Base-by-base conservation (phyloP, 108 stramenopile species). In the Skeletonema menzelii region DNA sequence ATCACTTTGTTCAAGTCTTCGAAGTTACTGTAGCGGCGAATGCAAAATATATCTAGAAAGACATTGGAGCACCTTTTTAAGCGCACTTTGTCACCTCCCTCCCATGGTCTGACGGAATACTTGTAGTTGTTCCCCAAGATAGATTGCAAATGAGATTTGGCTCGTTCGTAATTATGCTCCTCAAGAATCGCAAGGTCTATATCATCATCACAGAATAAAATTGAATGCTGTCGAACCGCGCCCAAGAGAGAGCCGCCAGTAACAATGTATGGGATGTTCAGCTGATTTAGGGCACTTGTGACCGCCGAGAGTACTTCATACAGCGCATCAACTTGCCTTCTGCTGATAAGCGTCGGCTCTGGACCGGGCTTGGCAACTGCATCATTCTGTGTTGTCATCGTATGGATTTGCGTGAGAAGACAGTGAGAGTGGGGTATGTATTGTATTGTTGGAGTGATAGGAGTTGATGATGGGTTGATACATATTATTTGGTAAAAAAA, bases 131-230 rank as follows among this genome's bases (percentile, higher is more conserved):
- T 26, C 24, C 78, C 82, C 53, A 88, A 57, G 8, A 73, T 26
- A 8, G 40, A 31, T 58, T 82, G 82, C 56, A 87, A 42, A 7
- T 80, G 58, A n/a, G 58, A 61, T 14, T 56, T 38, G 2, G 84
- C 82, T 13, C 31, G 27, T n/a, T 86, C 79, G 27, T 86, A 90
- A 11, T 53, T 67, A 30, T 28, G 10, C 12, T 65, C 27, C 8
- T 86, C 85, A 47, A 91, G 63, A 44, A 92, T 87, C 32, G 91
- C 83, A 69, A 92, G 67, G 63, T 92, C 91, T 27, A 92, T 81
- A 69, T 92, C 91, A 65, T 92, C 91, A 64, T 92, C 91, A 64
- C 87, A 88, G 69, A 92, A 92, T 30, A 92, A 64, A 56, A 92
- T 85, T 13, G 80, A 82, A 65, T 88, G 87, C 37, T 89, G 88